Evolutionary conservation across 2,329 filamentous ascomycete genomes (phyloP).

Genomic region (Nakataea oryzae): DNA sequence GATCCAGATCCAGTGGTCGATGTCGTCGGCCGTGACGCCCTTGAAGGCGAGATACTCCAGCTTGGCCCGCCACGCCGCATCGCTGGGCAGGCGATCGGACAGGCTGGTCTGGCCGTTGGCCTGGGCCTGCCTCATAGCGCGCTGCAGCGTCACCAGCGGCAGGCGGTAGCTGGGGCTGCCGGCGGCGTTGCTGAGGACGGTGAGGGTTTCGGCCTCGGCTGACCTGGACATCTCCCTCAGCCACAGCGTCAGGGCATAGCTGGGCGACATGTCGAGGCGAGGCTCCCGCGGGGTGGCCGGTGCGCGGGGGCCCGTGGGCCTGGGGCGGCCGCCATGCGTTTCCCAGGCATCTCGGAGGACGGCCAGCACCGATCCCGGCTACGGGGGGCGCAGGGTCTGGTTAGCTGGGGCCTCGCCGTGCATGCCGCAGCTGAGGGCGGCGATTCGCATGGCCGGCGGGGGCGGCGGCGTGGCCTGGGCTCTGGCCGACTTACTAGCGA

Average conservation of each 20-base stretch:
- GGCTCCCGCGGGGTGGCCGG: neutral
- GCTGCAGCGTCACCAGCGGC: constrained; percentile 15
- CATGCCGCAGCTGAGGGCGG: neutral
- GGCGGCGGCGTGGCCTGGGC: too few relatives aligned
- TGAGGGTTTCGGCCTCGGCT: neutral
- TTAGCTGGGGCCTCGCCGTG: neutral
- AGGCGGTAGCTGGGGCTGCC: constrained; percentile 13
- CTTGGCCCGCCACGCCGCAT: constrained; percentile 17
- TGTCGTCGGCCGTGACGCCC: constrained; percentile 20
- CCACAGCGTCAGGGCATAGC: neutral
- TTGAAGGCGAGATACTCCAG: constrained; percentile 18
- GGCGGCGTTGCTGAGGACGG: constrained; percentile 5
- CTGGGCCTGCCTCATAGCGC: constrained; percentile 13
- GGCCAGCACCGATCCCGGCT: neutral
- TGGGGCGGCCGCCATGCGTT: neutral
- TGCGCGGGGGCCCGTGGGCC: too few relatives aligned
- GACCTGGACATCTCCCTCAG: neutral
- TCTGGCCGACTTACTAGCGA: neutral
- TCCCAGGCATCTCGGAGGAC: neutral
- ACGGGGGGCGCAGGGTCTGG: neutral
- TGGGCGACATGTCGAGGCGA: neutral
- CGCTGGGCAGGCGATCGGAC: constrained; percentile 10
- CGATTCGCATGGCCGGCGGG: neutral
- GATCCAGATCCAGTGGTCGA: constrained; percentile 31
- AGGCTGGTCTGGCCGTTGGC: constrained; percentile 9